Base-by-base conservation (phyloP, 768 basidiomycete species). In the Pisolithus tinctorius region DNA sequence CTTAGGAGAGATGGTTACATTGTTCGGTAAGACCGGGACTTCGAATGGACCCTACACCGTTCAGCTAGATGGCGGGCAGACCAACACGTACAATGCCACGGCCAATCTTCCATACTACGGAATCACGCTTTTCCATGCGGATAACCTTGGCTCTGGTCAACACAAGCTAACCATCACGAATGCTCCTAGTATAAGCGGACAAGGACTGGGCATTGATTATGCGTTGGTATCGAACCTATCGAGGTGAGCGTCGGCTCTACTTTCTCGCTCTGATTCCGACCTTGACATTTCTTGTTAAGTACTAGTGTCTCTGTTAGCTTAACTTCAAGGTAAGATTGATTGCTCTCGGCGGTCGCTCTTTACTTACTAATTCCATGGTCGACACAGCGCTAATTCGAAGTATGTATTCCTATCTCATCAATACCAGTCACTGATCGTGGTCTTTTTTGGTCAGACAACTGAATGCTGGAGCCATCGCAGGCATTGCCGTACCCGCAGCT, bases 21-120 rank as follows among this genome's bases (percentile, higher is more conserved):
- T 79, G 8, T 77, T 72, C 47, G 74, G 77, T 23, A 65, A 76
- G 13, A 66, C 72, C 1, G 66, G 71, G 20, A 68, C 72, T 17
- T 49, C 54, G 5, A 65, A 64, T 34, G 63, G 70, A 23, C 60
- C 63, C 5, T 76, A 72, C 50, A 56, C 60, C 0, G 68, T 70
- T 16, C 62, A 69, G 52, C 29, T 75, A 41, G 72, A 74, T 40
- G 63, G 64, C 14, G 68, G 59, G 3, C 23, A 55, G 5, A 23
- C 56, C 2, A 44, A 39, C 4, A 50, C 16, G 8, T 64, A 63
- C 45, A 8, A 40, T 36, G 6, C 17, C 2, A 52, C 47, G 14
- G 16, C 50, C 16, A 58, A 46, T 31, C 8, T 52, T 23, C 38
- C 59, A 7, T 61, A 54, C 46, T 63, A 64, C 13, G 58, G 62